phyloP scores from a whole-genome alignment of 345 rosid species.

The Lepidium didymum region DNA sequence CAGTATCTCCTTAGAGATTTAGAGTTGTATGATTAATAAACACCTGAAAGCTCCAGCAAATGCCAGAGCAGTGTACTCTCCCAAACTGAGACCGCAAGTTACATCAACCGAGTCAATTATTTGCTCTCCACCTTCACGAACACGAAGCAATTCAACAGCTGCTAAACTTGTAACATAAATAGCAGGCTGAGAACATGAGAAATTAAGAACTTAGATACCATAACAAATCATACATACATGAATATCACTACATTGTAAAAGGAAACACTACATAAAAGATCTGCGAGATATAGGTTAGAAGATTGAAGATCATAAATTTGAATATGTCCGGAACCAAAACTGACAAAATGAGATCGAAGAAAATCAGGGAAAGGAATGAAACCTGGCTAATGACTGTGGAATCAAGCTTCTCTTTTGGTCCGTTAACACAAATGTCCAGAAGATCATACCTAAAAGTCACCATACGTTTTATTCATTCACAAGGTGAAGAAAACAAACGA shows the following conservation, averaged over 20 bases:
- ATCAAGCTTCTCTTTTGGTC: constrained; percentile 95
- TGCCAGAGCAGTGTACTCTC: constrained; percentile 96
- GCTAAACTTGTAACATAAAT: constrained; percentile 98
- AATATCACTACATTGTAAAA: background rate
- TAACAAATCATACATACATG: background rate
- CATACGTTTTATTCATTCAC: background rate
- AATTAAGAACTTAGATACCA: background rate
- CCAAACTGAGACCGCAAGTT: constrained; percentile 94
- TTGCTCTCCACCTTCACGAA: constrained; percentile 77
- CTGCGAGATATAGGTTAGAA: background rate
- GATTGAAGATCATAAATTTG: background rate
- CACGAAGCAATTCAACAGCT: constrained; percentile 86
- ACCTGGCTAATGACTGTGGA: constrained; percentile 98
- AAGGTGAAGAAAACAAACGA: background rate
- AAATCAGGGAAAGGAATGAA: background rate
- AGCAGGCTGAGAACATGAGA: constrained; percentile 66
- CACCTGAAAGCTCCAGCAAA: constrained; percentile 94
- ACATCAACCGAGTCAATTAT: constrained; percentile 89
- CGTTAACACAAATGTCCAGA: constrained; percentile 77
- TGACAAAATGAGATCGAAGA: background rate
- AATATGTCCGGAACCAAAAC: background rate
- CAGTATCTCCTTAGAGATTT: background rate
- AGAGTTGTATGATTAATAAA: constrained; percentile 18
- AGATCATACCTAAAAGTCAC: constrained; percentile 69
- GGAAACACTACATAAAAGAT: background rate